A percentile compares a stretch with the other conserved stretches of the same genome.
phyloP scores from a whole-genome alignment of 2,329 filamentous ascomycete genomes.

The Emydomyces testavorans region DNA sequence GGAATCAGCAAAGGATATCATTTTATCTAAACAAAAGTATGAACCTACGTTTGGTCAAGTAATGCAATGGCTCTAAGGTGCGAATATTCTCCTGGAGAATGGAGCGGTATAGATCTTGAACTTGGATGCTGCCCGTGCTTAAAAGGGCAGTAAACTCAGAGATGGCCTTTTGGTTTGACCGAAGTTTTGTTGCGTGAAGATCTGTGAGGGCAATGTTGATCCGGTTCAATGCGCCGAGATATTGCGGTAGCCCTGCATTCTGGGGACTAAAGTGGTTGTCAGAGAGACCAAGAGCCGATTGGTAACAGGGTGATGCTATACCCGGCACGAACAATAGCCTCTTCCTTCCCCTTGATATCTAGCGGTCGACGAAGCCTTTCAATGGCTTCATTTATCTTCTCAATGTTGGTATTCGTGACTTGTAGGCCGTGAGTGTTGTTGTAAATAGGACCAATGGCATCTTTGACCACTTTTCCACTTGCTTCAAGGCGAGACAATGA shows the following conservation, averaged over 20 bases:
- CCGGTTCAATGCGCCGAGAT: slow-evolving; percentile 79
- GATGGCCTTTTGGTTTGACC: slow-evolving; percentile 82
- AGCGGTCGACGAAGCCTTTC: slow-evolving; percentile 81
- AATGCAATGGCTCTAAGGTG: slow-evolving; percentile 79
- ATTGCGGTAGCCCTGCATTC: slow-evolving; percentile 68
- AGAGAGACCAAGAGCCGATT: background rate
- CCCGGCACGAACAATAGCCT: slow-evolving; percentile 78
- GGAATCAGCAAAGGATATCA: slow-evolving; percentile 10
- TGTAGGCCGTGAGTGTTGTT: slow-evolving; percentile 85
- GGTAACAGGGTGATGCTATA: slow-evolving; percentile 23
- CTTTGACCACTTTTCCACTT: slow-evolving; percentile 79
- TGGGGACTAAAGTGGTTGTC: slow-evolving; percentile 47
- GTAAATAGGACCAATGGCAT: slow-evolving; percentile 84
- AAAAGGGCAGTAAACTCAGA: slow-evolving; percentile 66
- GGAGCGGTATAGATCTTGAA: slow-evolving; percentile 74
- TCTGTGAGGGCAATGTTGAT: slow-evolving; percentile 73
- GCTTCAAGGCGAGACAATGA: slow-evolving; percentile 73
- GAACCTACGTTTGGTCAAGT: slow-evolving; percentile 68
- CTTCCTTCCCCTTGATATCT: slow-evolving; percentile 82
- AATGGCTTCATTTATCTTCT: slow-evolving; percentile 73
- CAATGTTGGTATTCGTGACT: slow-evolving; percentile 78
- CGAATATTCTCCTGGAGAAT: slow-evolving; percentile 66
- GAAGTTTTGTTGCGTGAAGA: slow-evolving; percentile 79
- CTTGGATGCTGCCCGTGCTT: slow-evolving; percentile 64
- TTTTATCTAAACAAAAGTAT: background rate